Conservation (phyloP, 2,329 filamentous ascomycete species). For the Paecilomyces dactylethromorphus region DNA sequence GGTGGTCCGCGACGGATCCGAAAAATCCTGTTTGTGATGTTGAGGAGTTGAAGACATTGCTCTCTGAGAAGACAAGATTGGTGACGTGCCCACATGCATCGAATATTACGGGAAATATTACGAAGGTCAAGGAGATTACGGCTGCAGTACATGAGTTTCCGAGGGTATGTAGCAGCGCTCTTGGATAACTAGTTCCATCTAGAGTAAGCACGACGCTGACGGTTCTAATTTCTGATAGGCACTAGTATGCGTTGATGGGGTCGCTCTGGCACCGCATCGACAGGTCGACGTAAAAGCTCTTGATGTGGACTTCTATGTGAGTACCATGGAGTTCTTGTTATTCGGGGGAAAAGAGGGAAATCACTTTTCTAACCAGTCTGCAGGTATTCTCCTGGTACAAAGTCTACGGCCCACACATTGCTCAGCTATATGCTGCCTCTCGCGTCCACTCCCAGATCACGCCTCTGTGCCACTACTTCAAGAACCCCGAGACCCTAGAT, state of each 20-base stretch:
- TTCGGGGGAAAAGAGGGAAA: background rate
- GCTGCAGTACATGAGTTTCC: slow-evolving; percentile 37
- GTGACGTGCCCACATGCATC: slow-evolving; percentile 68
- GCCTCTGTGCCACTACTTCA: slow-evolving; percentile 64
- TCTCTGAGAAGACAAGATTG: slow-evolving; percentile 60
- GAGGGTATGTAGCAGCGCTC: slow-evolving; percentile 16
- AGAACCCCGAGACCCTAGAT: slow-evolving; percentile 50
- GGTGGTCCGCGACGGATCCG: slow-evolving; percentile 54
- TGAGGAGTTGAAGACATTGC: slow-evolving; percentile 51
- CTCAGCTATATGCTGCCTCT: slow-evolving; percentile 61
- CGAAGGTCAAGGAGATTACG: slow-evolving; percentile 34
- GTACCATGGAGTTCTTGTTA: no score
- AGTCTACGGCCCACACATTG: slow-evolving; percentile 69
- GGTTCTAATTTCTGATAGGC: slow-evolving; percentile 28
- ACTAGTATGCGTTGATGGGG: slow-evolving; percentile 66
- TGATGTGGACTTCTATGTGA: slow-evolving; percentile 64
- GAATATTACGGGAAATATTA: slow-evolving; percentile 68
- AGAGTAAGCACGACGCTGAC: background rate
- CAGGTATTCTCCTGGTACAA: slow-evolving; percentile 73
- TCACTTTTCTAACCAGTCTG: background rate
- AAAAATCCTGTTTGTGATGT: slow-evolving; percentile 54
- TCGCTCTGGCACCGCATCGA: slow-evolving; percentile 69
- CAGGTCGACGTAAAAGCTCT: slow-evolving; percentile 61
- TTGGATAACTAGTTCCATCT: background rate
- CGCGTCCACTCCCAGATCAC: slow-evolving; percentile 50